These are phyloP conservation scores for Termitomyces sp. DNA, from an alignment of 768 basidiomycete species.

Conservation along the genomic window DNA sequence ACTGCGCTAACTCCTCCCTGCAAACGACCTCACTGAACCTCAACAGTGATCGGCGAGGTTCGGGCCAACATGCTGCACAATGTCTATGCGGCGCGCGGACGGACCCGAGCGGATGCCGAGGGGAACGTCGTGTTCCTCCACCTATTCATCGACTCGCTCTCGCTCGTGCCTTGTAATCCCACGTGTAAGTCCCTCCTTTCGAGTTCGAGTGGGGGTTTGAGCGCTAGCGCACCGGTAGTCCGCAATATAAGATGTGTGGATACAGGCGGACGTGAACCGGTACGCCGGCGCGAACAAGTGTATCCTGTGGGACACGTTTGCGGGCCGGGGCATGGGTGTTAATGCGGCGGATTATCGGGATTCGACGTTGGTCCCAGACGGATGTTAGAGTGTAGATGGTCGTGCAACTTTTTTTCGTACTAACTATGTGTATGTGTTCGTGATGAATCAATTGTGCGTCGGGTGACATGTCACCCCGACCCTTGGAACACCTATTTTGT, in stretches of 20 bases:
- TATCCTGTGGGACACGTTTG: conserved; percentile 39
- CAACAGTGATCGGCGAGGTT: conserved; percentile 44
- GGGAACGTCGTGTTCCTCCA: conserved; percentile 45
- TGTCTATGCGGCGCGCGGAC: conserved; percentile 34
- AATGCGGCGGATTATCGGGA: conserved; percentile 23
- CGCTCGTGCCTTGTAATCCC: conserved; percentile 42
- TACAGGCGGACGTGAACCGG: conserved; percentile 44
- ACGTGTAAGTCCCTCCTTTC: conserved; percentile 26
- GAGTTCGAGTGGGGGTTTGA: background rate
- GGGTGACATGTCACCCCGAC: too few relatives aligned
- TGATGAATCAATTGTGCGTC: too few relatives aligned
- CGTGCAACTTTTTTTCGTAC: too few relatives aligned
- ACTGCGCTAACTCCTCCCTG: conserved; percentile 34
- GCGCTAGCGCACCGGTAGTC: conserved; percentile 18
- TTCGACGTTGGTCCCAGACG: conserved; percentile 21
- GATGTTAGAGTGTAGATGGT: conserved; percentile 19
- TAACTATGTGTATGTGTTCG: conserved; percentile 42
- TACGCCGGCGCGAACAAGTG: conserved; percentile 41
- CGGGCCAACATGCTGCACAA: conserved; percentile 40
- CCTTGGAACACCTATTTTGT: too few relatives aligned
- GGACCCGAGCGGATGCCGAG: conserved; percentile 27
- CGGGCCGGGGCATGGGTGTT: conserved; percentile 42
- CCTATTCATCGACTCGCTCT: conserved; percentile 40
- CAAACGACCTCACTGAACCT: background rate
- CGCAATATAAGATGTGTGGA: conserved; percentile 42